These are phyloP conservation scores for Lyophyllum decastes DNA, from an alignment of 768 basidiomycete species.

Conservation along the genomic window DNA sequence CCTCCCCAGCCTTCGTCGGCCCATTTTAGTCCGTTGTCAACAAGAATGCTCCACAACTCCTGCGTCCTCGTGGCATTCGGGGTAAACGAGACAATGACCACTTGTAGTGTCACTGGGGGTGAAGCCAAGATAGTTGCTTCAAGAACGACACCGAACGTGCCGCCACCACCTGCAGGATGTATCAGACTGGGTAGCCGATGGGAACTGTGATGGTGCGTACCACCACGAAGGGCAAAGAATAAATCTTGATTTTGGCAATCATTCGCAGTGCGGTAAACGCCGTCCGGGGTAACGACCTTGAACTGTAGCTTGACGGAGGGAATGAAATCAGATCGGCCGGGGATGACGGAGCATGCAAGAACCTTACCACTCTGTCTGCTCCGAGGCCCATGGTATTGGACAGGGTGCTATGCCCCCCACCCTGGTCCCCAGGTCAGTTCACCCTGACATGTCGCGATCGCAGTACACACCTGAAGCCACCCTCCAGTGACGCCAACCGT, in stretches of 20 bases:
- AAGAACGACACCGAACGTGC: conserved; percentile 47
- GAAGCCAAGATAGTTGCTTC: conserved; percentile 38
- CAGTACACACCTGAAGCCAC: conserved; percentile 30
- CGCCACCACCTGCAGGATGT: conserved; percentile 36
- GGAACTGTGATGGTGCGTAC: conserved; percentile 16
- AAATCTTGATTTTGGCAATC: conserved; percentile 51
- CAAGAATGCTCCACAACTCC: conserved; percentile 36
- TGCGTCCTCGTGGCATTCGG: conserved; percentile 25
- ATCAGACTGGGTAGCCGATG: not conserved
- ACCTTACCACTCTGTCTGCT: conserved; percentile 44
- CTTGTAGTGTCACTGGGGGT: conserved; percentile 35
- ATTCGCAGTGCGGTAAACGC: conserved; percentile 44
- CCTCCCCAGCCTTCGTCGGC: conserved; percentile 53
- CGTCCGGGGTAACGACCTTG: conserved; percentile 57
- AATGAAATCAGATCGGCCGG: not conserved
- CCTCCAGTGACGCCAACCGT: conserved; percentile 44
- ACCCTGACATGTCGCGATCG: not conserved
- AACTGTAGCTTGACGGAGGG: conserved; percentile 38
- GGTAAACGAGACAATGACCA: conserved; percentile 33
- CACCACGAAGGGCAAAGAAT: conserved; percentile 54
- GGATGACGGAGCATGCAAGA: not conserved
- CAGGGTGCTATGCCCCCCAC: conserved; percentile 45
- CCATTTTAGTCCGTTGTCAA: conserved; percentile 41
- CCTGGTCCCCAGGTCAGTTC: conserved; percentile 14
- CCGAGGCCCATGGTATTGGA: conserved; percentile 48